Evolutionary conservation across 1,139 yeast species (phyloP).

Genomic region (Candida sanyaensis): DNA sequence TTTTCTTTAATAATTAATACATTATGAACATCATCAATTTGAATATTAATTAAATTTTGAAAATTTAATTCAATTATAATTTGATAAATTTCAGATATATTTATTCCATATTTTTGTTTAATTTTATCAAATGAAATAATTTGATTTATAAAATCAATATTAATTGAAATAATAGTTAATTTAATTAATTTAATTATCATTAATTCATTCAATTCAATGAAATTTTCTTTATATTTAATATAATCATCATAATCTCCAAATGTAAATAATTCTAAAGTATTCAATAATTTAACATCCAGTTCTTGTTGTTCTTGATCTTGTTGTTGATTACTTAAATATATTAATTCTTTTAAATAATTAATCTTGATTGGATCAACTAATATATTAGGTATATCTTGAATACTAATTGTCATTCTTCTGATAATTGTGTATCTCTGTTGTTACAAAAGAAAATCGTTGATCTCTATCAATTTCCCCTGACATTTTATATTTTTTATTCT

Average conservation of each 20-base stretch:
- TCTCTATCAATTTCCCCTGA: too few relatives aligned
- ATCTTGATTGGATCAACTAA: constrained; percentile 6
- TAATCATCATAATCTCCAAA: constrained; percentile 37
- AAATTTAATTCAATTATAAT: constrained; percentile 29
- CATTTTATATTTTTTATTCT: too few relatives aligned
- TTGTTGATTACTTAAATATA: constrained; percentile 1
- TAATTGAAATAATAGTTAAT: constrained; percentile 28
- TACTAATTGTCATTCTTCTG: background rate
- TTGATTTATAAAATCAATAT: constrained; percentile 26
- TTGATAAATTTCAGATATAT: constrained; percentile 12
- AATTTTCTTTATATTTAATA: constrained; percentile 19
- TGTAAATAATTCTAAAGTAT: constrained; percentile 39
- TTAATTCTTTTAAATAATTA: constrained; percentile 12
- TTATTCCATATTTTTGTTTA: constrained; percentile 19
- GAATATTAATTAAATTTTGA: constrained; percentile 24
- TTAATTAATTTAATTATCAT: constrained; percentile 26
- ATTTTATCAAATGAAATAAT: constrained; percentile 12
- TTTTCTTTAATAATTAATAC: constrained; percentile 21
- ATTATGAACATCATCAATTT: constrained; percentile 29
- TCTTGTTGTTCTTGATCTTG: background rate
- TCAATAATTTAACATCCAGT: constrained; percentile 11
- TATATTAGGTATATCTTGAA: constrained; percentile 4
- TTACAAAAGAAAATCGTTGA: too few relatives aligned
- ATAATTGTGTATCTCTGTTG: background rate
- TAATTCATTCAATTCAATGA: constrained; percentile 16